These are phyloP conservation scores for Trichoderma endophyticum DNA, from an alignment of 2,329 filamentous ascomycete genomes.

Conservation along the genomic window DNA sequence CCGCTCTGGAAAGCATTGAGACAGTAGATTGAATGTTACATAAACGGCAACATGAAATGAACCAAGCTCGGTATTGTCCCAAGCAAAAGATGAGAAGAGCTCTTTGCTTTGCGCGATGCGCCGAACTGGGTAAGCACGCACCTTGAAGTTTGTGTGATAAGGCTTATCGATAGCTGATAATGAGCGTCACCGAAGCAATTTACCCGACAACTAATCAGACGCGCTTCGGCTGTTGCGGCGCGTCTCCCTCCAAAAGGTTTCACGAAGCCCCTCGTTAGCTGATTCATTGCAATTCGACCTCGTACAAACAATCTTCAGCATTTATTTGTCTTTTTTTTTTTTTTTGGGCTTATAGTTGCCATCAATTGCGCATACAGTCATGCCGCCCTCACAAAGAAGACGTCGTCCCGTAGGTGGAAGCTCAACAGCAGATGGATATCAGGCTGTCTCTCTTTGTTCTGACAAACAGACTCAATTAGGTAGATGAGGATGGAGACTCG, in stretches of 20 bases:
- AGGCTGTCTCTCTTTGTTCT: neutral
- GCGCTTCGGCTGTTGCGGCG: neutral
- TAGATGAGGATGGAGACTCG: slow-evolving; percentile 30
- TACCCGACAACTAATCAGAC: neutral
- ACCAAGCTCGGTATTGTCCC: neutral
- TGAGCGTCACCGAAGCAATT: slow-evolving; percentile 2
- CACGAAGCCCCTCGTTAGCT: neutral
- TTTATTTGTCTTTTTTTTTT: neutral
- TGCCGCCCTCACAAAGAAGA: slow-evolving; percentile 34
- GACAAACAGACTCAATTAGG: slow-evolving; percentile 19
- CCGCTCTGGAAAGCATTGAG: slow-evolving; percentile 38
- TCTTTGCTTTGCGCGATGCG: neutral
- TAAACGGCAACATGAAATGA: neutral
- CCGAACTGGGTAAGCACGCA: neutral
- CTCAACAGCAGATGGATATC: neutral
- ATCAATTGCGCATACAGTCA: slow-evolving; percentile 17
- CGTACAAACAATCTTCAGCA: neutral
- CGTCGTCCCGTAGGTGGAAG: slow-evolving; percentile 30
- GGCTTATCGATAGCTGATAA: slow-evolving; percentile 27
- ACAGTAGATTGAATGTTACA: slow-evolving; percentile 15
- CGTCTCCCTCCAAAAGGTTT: neutral
- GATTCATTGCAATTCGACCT: neutral
- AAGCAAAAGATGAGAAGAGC: neutral
- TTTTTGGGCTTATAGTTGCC: neutral
- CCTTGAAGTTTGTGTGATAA: slow-evolving; percentile 13